These are phyloP conservation scores for Periglandula ipomoeae DNA, from an alignment of 2,329 filamentous ascomycete species.

Conservation along the genomic window DNA sequence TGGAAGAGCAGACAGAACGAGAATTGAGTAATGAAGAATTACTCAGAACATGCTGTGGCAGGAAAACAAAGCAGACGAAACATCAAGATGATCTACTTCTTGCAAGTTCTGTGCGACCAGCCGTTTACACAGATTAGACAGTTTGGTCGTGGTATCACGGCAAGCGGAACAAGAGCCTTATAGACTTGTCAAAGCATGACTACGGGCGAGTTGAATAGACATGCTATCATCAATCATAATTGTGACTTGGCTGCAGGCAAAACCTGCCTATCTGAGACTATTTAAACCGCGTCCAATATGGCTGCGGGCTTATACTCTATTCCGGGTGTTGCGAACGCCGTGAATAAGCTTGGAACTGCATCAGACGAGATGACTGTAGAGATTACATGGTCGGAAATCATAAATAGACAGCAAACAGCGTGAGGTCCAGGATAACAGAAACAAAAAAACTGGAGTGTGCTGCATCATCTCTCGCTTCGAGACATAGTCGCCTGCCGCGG, in stretches of 20 bases:
- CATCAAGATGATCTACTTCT: background rate
- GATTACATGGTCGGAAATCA: background rate
- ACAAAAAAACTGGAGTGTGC: background rate
- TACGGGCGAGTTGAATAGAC: background rate
- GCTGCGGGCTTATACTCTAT: background rate
- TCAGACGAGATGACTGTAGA: background rate
- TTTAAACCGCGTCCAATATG: background rate
- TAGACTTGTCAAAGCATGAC: background rate
- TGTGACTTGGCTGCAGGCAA: background rate
- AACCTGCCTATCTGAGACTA: background rate
- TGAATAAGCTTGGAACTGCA: background rate
- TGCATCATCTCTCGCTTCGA: background rate
- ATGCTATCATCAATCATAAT: background rate
- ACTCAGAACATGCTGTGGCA: too few relatives aligned
- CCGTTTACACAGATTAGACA: slow-evolving; percentile 2
- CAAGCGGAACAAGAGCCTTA: slow-evolving; percentile 2
- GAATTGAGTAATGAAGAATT: background rate
- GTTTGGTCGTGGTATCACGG: slow-evolving; percentile 1
- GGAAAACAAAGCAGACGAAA: background rate
- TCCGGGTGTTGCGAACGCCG: background rate
- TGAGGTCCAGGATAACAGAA: background rate
- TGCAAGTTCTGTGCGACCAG: background rate
- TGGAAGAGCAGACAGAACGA: background rate
- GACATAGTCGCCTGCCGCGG: background rate
- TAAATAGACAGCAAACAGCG: slow-evolving; percentile 5